Evolutionary conservation across 2,329 filamentous ascomycete species (phyloP).

Genomic region (Dichotomopilus funicola): DNA sequence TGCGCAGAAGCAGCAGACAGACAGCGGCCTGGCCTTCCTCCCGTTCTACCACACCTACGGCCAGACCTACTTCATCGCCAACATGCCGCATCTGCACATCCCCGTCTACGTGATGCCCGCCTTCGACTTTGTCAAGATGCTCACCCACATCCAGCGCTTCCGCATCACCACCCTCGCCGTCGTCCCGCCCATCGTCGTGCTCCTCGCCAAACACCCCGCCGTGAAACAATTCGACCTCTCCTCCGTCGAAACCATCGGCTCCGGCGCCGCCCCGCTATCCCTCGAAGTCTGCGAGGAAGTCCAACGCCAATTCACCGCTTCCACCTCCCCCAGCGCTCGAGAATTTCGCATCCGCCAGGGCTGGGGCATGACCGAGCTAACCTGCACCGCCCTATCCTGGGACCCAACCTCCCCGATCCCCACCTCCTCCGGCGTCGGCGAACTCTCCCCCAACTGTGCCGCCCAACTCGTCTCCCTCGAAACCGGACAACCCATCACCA

Average conservation of each 20-base stretch:
- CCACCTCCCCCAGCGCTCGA: constrained; percentile 34
- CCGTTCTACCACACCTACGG: constrained; percentile 72
- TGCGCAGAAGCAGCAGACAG: constrained; percentile 33
- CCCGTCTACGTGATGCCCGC: constrained; percentile 72
- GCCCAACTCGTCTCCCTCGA: constrained; percentile 56
- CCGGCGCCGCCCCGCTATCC: constrained; percentile 64
- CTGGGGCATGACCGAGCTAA: constrained; percentile 84
- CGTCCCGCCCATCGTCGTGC: constrained; percentile 70
- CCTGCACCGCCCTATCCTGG: constrained; percentile 63
- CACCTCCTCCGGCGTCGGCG: constrained; percentile 50
- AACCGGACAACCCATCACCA: constrained; percentile 46
- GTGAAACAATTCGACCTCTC: constrained; percentile 61
- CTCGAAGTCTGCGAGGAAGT: constrained; percentile 52
- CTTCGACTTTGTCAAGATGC: constrained; percentile 69
- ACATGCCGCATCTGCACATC: constrained; percentile 46
- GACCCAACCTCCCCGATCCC: constrained; percentile 42
- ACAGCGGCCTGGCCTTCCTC: constrained; percentile 57
- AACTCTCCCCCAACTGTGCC: constrained; percentile 61
- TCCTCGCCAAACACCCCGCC: constrained; percentile 64
- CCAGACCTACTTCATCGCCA: constrained; percentile 64
- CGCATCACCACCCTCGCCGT: constrained; percentile 59
- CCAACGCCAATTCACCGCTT: constrained; percentile 36
- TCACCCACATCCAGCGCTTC: constrained; percentile 60
- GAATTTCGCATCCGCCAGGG: constrained; percentile 51
- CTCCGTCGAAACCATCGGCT: constrained; percentile 52